Percentiles rank a stretch among this genome's conserved stretches.
These are phyloP conservation scores for Byssoonygena ceratinophila DNA, from an alignment of 2,329 filamentous ascomycete species.

Conservation along the genomic window DNA sequence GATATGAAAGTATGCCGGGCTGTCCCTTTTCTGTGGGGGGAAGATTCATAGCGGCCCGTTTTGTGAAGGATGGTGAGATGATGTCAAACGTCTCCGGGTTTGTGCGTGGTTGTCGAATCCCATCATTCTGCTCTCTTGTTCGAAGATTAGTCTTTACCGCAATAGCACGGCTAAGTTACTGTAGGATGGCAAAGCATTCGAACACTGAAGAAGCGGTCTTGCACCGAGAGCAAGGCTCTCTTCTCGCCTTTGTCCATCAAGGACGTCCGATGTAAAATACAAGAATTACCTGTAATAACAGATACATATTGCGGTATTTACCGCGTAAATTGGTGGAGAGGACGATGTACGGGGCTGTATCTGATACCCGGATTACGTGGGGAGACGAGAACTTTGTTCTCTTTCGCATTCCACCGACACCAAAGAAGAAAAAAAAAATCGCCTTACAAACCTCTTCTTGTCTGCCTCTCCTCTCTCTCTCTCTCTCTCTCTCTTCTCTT, in stretches of 20 bases:
- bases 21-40: background rate
- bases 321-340: background rate
- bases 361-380: background rate
- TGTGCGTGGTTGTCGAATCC: background rate
- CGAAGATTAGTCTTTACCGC: too few relatives aligned
- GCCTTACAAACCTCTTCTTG: constrained; percentile 7
- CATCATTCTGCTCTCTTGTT: too few relatives aligned
- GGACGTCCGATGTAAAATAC: background rate
- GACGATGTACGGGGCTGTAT: background rate
- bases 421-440: constrained; percentile 15
- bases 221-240: background rate
- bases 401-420: background rate
- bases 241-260: constrained; percentile 4
- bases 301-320: background rate
- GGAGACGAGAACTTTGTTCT: constrained; percentile 4
- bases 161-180: too few relatives aligned
- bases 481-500: constrained; percentile 10
- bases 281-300: background rate
- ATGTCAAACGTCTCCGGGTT: background rate
- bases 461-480: constrained; percentile 8
- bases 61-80: background rate
- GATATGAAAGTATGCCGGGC: background rate
- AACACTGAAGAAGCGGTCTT: too few relatives aligned
- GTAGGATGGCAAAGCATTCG: too few relatives aligned
- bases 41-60: background rate